These are phyloP conservation scores for Xylaria venustula DNA, from an alignment of 495 filamentous ascomycete species.

Conservation along the genomic window DNA sequence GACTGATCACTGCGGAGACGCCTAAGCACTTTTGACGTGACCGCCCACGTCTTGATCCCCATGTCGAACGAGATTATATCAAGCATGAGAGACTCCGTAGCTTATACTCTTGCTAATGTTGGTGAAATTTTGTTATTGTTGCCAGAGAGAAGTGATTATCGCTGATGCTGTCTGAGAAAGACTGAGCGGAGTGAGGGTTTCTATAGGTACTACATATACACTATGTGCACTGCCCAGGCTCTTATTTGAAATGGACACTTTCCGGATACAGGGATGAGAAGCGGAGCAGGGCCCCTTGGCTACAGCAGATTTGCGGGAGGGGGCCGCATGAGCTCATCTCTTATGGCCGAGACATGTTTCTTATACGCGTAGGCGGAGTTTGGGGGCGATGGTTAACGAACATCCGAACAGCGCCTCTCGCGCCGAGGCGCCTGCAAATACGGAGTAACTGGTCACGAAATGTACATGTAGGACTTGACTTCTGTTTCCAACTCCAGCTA, in stretches of 20 bases:
- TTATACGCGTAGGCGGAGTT: background rate
- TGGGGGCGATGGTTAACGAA: background rate
- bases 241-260: conserved; percentile 5
- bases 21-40: conserved; percentile 8
- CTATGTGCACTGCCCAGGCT: background rate
- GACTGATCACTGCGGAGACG: conserved; percentile 1
- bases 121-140: background rate
- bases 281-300: background rate
- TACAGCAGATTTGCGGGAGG: background rate
- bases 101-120: background rate
- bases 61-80: conserved; percentile 7
- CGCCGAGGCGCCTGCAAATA: background rate
- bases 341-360: background rate
- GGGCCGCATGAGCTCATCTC: background rate
- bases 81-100: background rate
- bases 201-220: too few species aligned
- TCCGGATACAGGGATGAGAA: background rate
- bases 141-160: background rate
- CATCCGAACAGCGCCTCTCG: background rate
- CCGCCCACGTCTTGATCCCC: conserved; percentile 12
- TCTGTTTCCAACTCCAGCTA: background rate
- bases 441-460: background rate
- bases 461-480: background rate
- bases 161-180: too few species aligned
- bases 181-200: too few species aligned